These are phyloP conservation scores for Ilex aquifolium DNA, from an alignment of 257 asterid genomes.

Conservation along the genomic window DNA sequence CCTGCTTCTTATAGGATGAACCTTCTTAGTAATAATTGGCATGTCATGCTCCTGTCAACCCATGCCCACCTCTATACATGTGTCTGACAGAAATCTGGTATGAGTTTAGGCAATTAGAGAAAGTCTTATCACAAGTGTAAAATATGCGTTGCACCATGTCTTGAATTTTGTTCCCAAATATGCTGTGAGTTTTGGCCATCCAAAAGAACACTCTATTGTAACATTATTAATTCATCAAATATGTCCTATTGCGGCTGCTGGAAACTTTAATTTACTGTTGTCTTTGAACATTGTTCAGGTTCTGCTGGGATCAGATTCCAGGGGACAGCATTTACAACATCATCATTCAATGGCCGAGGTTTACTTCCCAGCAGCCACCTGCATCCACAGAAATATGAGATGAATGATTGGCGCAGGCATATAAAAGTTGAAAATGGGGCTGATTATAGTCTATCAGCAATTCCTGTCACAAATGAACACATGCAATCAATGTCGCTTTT, in stretches of 20 bases:
- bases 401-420: slow-evolving; percentile 19
- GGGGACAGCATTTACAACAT: slow-evolving; percentile 21
- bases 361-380: slow-evolving; percentile 17
- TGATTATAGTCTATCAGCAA: slow-evolving; percentile 13
- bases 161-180: too few relatives aligned
- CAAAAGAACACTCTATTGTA: too few relatives aligned
- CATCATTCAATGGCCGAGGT: slow-evolving; percentile 31
- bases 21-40: too few relatives aligned
- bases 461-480: slow-evolving; percentile 13
- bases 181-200: too few relatives aligned
- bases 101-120: too few relatives aligned
- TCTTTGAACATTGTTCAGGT: neutral
- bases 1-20: too few relatives aligned
- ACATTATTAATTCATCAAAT: too few relatives aligned
- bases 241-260: neutral
- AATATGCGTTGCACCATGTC: too few relatives aligned
- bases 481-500: slow-evolving; percentile 10
- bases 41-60: too few relatives aligned
- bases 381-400: slow-evolving; percentile 26
- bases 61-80: too few relatives aligned
- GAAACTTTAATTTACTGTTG: neutral
- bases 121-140: too few relatives aligned
- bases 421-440: slow-evolving; percentile 24
- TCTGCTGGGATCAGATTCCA: slow-evolving; percentile 18
- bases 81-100: too few relatives aligned